Conservation (phyloP, 1,284 basidiomycete species). For the Boletellus sp. region DNA sequence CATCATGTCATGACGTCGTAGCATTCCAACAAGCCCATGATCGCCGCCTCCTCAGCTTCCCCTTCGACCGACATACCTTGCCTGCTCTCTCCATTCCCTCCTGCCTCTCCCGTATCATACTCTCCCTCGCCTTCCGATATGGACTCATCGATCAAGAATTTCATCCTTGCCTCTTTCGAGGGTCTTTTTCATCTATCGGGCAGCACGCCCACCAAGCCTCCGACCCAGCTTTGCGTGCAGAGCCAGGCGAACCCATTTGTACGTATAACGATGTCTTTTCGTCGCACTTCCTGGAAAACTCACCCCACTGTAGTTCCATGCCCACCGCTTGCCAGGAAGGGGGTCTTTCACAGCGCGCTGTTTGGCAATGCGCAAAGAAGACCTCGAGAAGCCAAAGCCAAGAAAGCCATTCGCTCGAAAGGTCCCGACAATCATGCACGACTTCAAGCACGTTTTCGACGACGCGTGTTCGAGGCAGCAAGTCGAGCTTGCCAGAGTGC, state of each 20-base stretch:
- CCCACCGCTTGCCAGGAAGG: slow-evolving; percentile 1
- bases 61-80: too few species aligned
- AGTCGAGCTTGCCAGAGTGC: not conserved
- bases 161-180: slow-evolving; percentile 8
- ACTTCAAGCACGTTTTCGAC: not conserved
- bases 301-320: slow-evolving; percentile 3
- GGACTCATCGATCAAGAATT: slow-evolving; percentile 13
- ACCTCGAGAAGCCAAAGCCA: not conserved
- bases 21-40: too few species aligned
- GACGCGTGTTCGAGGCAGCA: too few species aligned
- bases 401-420: slow-evolving; percentile 1
- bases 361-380: not conserved
- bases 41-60: too few species aligned
- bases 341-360: slow-evolving; percentile 4
- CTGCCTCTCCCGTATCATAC: too few species aligned
- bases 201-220: too few species aligned
- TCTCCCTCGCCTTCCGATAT: not conserved
- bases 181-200: slow-evolving; percentile 6
- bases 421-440: slow-evolving; percentile 6
- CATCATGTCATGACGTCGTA: too few species aligned
- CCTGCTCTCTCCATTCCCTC: too few species aligned
- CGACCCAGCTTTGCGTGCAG: not conserved
- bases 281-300: not conserved
- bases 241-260: too few species aligned
- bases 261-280: not conserved